Conservation (phyloP, 2,329 filamentous ascomycete genomes). For the Volutella citrinella region DNA sequence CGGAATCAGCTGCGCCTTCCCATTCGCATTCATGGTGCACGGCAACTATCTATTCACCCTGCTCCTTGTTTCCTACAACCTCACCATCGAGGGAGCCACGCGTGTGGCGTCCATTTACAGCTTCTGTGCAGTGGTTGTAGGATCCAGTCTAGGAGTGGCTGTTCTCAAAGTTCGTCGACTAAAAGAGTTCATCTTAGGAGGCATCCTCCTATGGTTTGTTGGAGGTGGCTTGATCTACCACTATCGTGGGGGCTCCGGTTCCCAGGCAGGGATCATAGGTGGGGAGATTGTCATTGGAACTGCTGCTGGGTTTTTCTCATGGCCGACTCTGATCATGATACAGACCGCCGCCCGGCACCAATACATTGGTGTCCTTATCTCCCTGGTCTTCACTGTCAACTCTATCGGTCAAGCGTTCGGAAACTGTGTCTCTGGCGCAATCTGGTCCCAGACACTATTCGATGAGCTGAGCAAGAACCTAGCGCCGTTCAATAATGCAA, state of each 20-base stretch:
- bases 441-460: constrained; percentile 41
- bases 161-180: constrained; percentile 51
- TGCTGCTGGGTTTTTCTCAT: too few relatives aligned
- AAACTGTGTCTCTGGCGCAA: constrained; percentile 37
- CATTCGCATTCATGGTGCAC: constrained; percentile 55
- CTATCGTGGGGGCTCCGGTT: constrained; percentile 44
- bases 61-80: constrained; percentile 55
- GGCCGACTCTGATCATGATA: too few relatives aligned
- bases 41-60: constrained; percentile 60
- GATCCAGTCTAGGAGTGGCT: constrained; percentile 48
- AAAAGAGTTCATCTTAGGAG: constrained; percentile 56
- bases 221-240: constrained; percentile 55
- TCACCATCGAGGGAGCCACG: constrained; percentile 51
- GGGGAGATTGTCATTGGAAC: too few relatives aligned
- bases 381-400: constrained; percentile 39
- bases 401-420: constrained; percentile 41
- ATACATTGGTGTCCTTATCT: constrained; percentile 37
- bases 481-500: constrained; percentile 32
- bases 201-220: constrained; percentile 55
- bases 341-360: constrained; percentile 36
- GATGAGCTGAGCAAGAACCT: constrained; percentile 29
- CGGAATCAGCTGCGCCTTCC: constrained; percentile 49
- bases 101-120: constrained; percentile 55
- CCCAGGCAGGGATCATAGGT: constrained; percentile 49
- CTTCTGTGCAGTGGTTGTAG: constrained; percentile 52